Evolutionary conservation across 1,284 basidiomycete genomes (phyloP), one percentile per base, ranked within the genome.

Genomic region (Coriolopsis trogii): DNA sequence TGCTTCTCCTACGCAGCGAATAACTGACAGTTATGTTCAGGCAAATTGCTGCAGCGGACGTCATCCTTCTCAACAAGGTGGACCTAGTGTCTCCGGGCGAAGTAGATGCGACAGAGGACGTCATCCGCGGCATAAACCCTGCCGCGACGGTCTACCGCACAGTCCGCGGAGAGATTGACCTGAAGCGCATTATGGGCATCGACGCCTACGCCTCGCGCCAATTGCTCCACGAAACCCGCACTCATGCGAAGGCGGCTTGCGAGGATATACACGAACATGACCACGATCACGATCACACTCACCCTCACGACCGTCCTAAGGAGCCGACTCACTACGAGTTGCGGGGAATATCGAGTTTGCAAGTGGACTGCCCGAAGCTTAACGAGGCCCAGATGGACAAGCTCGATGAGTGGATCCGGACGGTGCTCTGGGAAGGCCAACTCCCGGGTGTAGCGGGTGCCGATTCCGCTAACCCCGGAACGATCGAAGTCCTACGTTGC

Each of bases 41-140:
- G 49, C 95, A 98, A 75, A 88, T 97, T 40, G 94, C 92, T 2
- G 86, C 85, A 28, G 86, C 93, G 12, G 94, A 96, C 64, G 87
- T 95, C n/a, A 79, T 96, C 40, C 71, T 96, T 16, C 72, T 96
- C 23, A 97, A 97, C 76, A 97, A 97, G 73, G 73, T 78, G 25
- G 95, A 96, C 63, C 73, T 96, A 15, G 85, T 85, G 3, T 66
- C 76, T 3, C 62, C 73, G 8, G 64, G 67, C 30, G 63, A 66
- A 49, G 50, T 82, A 16, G 28, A 63, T 45, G 66, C 72, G 6
- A 81, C 84, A 10, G 85, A 91, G 65, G 63, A 61, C 15, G 71
- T 80, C 18, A 84, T 95, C 31, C 81, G 76, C n/a, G 67, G 72
- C 16, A 75, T 95, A 60, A 98, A 97, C 67, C 87, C 93, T 0